phyloP scores from a whole-genome alignment of 371 early-diverging fungal genomes.

The Mucor lusitanicus region DNA sequence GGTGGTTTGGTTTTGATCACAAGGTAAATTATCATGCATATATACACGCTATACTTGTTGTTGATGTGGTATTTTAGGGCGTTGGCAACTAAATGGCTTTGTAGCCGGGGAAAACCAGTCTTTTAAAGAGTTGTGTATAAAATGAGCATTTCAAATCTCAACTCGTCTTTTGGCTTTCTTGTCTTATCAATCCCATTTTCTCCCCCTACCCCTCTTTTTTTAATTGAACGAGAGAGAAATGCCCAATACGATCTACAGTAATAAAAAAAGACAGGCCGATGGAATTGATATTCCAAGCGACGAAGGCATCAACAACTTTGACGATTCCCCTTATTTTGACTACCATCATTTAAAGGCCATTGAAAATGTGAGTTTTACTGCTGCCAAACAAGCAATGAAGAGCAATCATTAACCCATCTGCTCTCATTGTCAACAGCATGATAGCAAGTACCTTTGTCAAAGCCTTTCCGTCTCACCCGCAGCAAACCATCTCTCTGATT shows the following conservation, averaged over 20 bases:
- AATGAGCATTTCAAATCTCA: not conserved
- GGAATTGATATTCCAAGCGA: slow-evolving; percentile 19
- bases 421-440: slow-evolving; percentile 25
- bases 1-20: slow-evolving; percentile 40
- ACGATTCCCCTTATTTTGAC: slow-evolving; percentile 47
- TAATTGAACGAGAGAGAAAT: not conserved
- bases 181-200: slow-evolving; percentile 9
- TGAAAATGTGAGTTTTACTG: slow-evolving; percentile 34
- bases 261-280: slow-evolving; percentile 4
- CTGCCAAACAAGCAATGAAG: not conserved
- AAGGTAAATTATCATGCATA: slow-evolving; percentile 9
- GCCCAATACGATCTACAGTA: not conserved
- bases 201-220: not conserved
- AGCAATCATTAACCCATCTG: not conserved
- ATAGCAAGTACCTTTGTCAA: slow-evolving; percentile 49
- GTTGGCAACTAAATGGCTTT: slow-evolving; percentile 3
- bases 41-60: not conserved
- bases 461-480: slow-evolving; percentile 24
- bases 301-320: slow-evolving; percentile 20
- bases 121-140: not conserved
- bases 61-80: slow-evolving; percentile 8
- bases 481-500: slow-evolving; percentile 8
- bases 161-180: not conserved
- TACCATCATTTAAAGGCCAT: slow-evolving; percentile 47
- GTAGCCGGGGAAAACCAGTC: not conserved